phyloP scores from a whole-genome alignment of 805 yeast species.

The Sugiyamaella smithiae region DNA sequence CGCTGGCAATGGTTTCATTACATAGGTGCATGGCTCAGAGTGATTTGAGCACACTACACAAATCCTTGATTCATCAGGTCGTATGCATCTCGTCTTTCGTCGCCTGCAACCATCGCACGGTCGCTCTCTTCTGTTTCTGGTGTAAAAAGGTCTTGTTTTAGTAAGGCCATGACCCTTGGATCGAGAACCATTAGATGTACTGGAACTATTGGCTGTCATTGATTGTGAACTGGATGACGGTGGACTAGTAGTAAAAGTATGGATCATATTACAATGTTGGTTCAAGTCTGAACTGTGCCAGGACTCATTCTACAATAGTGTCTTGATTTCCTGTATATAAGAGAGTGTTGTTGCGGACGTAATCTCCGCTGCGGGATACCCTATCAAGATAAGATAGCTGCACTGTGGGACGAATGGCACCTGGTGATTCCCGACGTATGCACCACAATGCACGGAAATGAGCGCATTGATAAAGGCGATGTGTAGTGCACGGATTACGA shows the following conservation, averaged over 20 bases:
- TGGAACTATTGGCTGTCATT: neutral
- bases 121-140: constrained; percentile 30
- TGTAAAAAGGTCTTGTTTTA: constrained; percentile 22
- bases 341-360: neutral
- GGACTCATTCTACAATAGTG: too few species aligned
- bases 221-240: neutral
- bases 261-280: neutral
- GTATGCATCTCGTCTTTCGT: constrained; percentile 37
- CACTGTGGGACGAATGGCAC: neutral
- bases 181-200: neutral
- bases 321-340: too few species aligned
- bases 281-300: too few species aligned
- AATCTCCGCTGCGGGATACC: neutral
- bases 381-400: constrained; percentile 5
- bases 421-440: neutral
- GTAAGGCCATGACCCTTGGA: neutral
- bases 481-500: too few species aligned
- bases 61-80: constrained; percentile 24
- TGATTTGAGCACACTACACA: constrained; percentile 36
- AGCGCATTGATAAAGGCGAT: too few species aligned
- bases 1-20: constrained; percentile 26
- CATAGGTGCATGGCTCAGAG: constrained; percentile 32
- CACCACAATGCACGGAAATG: neutral
- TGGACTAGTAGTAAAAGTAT: neutral
- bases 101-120: constrained; percentile 41